Conservation (phyloP, 495 filamentous ascomycete genomes). For the Hyaloscypha bicolor region DNA sequence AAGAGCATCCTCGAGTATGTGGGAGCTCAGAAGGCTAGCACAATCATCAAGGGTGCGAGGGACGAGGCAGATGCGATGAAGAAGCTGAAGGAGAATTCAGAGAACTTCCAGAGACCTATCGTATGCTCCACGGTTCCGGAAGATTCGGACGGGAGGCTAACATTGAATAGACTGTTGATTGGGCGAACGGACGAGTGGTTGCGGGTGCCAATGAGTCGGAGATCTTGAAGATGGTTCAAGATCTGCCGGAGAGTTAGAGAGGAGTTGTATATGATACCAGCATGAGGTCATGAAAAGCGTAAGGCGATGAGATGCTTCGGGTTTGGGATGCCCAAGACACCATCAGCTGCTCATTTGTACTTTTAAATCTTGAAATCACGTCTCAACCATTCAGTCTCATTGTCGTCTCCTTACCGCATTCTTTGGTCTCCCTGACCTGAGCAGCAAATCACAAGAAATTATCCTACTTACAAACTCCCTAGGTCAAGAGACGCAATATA, state of each 20-base stretch:
- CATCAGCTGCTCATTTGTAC: neutral
- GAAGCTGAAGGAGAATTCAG: slow-evolving; percentile 60
- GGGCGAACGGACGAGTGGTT: slow-evolving; percentile 84
- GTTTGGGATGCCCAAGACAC: neutral
- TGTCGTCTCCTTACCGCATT: neutral
- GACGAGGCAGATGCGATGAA: slow-evolving; percentile 75
- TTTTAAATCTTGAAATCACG: neutral
- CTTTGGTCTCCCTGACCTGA: neutral
- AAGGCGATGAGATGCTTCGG: neutral
- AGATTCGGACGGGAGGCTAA: neutral
- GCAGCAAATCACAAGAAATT: neutral
- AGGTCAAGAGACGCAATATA: neutral
- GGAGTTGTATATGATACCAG: slow-evolving; percentile 10
- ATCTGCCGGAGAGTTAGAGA: slow-evolving; percentile 52
- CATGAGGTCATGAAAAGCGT: neutral
- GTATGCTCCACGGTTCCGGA: slow-evolving; percentile 46
- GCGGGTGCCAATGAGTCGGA: slow-evolving; percentile 78
- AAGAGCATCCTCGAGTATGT: slow-evolving; percentile 86
- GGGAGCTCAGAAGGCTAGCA: slow-evolving; percentile 53
- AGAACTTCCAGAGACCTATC: slow-evolving; percentile 72
- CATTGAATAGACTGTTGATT: slow-evolving; percentile 74
- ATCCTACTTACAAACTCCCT: neutral
- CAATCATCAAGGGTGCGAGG: slow-evolving; percentile 70
- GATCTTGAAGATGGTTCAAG: slow-evolving; percentile 76
- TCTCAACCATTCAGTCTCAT: neutral